Evolutionary conservation across 768 basidiomycete genomes (phyloP), one percentile per base, ranked within the genome.

Genomic region (Saitozyma sp.): DNA sequence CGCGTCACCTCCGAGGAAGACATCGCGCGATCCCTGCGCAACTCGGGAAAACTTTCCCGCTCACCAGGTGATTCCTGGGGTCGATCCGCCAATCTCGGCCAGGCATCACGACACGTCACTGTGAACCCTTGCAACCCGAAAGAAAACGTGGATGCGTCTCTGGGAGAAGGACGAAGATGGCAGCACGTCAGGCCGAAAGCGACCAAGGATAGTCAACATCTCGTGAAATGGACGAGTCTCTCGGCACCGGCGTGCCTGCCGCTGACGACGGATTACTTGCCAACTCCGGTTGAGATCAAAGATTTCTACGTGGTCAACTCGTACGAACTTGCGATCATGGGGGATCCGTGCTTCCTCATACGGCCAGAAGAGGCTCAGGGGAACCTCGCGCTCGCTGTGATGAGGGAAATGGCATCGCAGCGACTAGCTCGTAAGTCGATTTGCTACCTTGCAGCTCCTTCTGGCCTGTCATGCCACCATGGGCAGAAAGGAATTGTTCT

Each of bases 321-420:
- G 8, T 98, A 95, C 74, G 89, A 92, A 62, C 90, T 95, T 69
- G 87, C 92, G 40, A 86, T 93, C 46, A 88, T 89, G 4, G 82
- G 85, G 0, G 92, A 92, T 71, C 91, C 92, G 84, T 84, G 86
- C 6, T 92, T 94, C 81, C 83, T 97, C 59, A 87, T 97, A 56
- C 86, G 88, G 59, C 87, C 87, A 0, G 80, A 80, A 45, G 40
- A 63, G 19, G 66, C 72, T 7, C 55, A 71, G 54, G 54, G 55
- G 52, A 68, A 79, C 66, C 50, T 79, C 51, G 66, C 80, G 13
- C 56, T 79, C 59, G 79, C 76, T 16, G 75, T 81, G 56, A 69
- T 98, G 89, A 86, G 89, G 37, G 92, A 90, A 41, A 94, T 98
- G 90, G 91, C 91, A 1, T 92, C 90, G 4, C 88, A 96, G 50